Evolutionary conservation across 352 stramenopile genomes (phyloP), one percentile per base, ranked within the genome.

Genomic region (Saprolegnia diclina): DNA sequence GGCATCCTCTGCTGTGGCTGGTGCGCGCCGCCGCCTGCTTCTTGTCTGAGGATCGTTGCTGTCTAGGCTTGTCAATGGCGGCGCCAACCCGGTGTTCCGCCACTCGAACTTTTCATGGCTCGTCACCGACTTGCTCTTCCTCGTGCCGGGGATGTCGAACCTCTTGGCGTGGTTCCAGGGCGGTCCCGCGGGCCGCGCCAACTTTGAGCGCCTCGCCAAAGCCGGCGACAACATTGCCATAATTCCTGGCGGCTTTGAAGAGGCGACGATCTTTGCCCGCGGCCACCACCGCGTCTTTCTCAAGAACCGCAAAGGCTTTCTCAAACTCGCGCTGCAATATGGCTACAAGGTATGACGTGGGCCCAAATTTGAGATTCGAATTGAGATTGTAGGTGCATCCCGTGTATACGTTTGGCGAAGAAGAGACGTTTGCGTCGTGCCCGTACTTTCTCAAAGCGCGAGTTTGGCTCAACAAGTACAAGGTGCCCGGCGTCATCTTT

Each of bases 341-440:
- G 92, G 93, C 48, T 97, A 96, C 77, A 86, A 88, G 29, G 75
- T 97, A 38, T 40, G 0, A 45, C 18, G 26, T 37, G 5, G 4
- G 2, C 62, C 21, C 26, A 26, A 35, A 5, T 35, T 35, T 35
- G 29, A 35, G 29, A 56, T 35, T 40, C 21, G 26, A 21, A 7
- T 53, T n/a, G 9, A 0, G 3, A 16, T 7, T 40, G 29, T 45
- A 74, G 71, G 44, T 76, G 26, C 77, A 90, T 53, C 91, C 92
- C 1, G 87, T 85, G 4, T 98, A 98, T 75, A 95, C 83, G 14
- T 98, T 98, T 74, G 93, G 91, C 4, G 93, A 98, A 74, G 84
- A 90, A 67, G 73, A 87, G 56, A 87, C 88, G 16, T 98, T 91
- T 71, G 77, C 86, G 54, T 87, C 95, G 48, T 79, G 97, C 32